A percentile compares a stretch with the other conserved stretches of the same genome.
These are phyloP conservation scores for Suhomyces pyralidae DNA, from an alignment of 805 yeast species.

Conservation along the genomic window DNA sequence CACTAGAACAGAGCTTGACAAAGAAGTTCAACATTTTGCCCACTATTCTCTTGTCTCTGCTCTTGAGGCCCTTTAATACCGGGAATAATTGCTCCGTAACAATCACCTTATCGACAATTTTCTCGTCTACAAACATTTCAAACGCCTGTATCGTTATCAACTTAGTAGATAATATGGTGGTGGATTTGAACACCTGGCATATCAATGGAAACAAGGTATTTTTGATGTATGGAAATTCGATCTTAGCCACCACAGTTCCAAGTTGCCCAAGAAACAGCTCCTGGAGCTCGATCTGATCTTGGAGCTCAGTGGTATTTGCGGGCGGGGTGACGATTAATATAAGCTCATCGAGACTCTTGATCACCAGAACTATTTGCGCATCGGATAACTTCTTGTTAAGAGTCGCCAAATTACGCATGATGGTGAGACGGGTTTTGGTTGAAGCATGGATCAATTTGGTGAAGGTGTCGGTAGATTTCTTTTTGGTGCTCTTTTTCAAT, in stretches of 20 bases:
- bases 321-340: conserved; percentile 24
- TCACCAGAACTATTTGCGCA: conserved; percentile 47
- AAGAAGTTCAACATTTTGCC: conserved; percentile 50
- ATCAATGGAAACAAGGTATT: conserved; percentile 72
- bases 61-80: conserved; percentile 67
- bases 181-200: conserved; percentile 72
- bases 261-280: conserved; percentile 49
- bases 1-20: conserved; percentile 48
- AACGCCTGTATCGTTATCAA: conserved; percentile 62
- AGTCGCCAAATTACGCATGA: conserved; percentile 45
- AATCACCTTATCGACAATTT: conserved; percentile 66
- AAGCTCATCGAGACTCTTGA: conserved; percentile 44
- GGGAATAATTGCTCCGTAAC: conserved; percentile 82
- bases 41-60: conserved; percentile 67
- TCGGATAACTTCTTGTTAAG: conserved; percentile 50
- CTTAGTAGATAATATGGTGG: conserved; percentile 80
- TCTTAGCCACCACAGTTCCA: conserved; percentile 38
- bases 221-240: conserved; percentile 71
- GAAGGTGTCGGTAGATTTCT: conserved; percentile 19
- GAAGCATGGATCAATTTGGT: conserved; percentile 30
- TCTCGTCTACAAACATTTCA: conserved; percentile 51
- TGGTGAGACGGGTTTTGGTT: conserved; percentile 27
- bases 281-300: conserved; percentile 43
- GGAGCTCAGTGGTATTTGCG: conserved; percentile 25
- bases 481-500: conserved; percentile 23